phyloP scores from a whole-genome alignment of 1,284 basidiomycete genomes.

The Ustilago curta region DNA sequence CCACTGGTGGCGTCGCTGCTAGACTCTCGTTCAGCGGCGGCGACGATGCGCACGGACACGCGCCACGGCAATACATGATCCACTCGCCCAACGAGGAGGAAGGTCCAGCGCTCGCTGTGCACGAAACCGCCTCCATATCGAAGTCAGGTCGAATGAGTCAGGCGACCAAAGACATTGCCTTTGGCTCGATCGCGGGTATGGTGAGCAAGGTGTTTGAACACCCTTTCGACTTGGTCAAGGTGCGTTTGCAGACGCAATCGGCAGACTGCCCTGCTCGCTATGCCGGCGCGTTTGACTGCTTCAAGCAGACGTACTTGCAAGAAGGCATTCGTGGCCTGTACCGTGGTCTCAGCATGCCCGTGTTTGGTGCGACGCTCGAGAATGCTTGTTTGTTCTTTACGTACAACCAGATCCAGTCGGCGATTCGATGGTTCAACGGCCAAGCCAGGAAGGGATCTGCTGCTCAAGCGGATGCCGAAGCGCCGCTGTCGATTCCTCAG shows the following conservation, averaged over 20 bases:
- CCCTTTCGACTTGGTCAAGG: conserved; percentile 68
- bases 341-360: conserved; percentile 82
- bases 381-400: conserved; percentile 88
- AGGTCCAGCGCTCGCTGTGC: conserved; percentile 15
- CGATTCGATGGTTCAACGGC: conserved; percentile 71
- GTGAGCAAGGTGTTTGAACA: conserved; percentile 67
- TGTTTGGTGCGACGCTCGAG: conserved; percentile 89
- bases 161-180: conserved; percentile 64
- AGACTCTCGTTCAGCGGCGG: not conserved
- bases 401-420: conserved; percentile 83
- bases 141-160: conserved; percentile 51
- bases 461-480: conserved; percentile 68
- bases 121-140: conserved; percentile 1
- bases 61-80: conserved; percentile 29
- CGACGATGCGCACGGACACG: not conserved
- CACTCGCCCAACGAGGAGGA: conserved; percentile 47
- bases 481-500: conserved; percentile 73
- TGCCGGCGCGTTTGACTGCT: conserved; percentile 62
- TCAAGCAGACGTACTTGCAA: conserved; percentile 56
- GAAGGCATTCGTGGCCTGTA: conserved; percentile 66
- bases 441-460: conserved; percentile 43
- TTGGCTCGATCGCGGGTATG: conserved; percentile 67
- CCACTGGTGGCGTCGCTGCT: conserved; percentile 7
- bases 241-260: conserved; percentile 66
- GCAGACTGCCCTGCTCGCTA: conserved; percentile 55